These are phyloP conservation scores for Starmerella powellii DNA, from an alignment of 805 yeast species.

Conservation along the genomic window DNA sequence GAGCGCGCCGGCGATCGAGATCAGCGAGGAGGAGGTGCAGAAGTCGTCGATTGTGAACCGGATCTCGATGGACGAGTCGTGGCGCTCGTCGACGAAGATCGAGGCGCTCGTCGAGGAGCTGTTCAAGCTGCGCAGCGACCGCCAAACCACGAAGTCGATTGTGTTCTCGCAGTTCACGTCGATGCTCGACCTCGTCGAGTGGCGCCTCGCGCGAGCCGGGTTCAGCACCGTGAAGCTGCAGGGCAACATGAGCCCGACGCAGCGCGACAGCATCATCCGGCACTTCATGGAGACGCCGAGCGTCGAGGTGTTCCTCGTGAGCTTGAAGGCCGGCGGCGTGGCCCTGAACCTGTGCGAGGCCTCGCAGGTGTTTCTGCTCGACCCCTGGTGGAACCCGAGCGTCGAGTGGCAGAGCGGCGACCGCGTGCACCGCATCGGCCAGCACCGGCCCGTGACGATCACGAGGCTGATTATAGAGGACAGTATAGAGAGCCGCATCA, in stretches of 20 bases:
- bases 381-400: slow-evolving; percentile 99
- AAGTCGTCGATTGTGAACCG: slow-evolving; percentile 69
- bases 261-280: slow-evolving; percentile 80
- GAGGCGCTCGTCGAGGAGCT: slow-evolving; percentile 93
- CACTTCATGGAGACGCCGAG: slow-evolving; percentile 85
- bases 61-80: slow-evolving; percentile 66
- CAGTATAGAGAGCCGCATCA: slow-evolving; percentile 89
- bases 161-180: slow-evolving; percentile 96
- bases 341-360: slow-evolving; percentile 95
- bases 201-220: slow-evolving; percentile 92
- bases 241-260: slow-evolving; percentile 95
- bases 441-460: slow-evolving; percentile 82
- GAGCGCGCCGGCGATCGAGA: slow-evolving; percentile 64
- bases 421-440: slow-evolving; percentile 96
- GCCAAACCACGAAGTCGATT: slow-evolving; percentile 83
- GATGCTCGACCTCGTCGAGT: slow-evolving; percentile 90
- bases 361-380: slow-evolving; percentile 86
- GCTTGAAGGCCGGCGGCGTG: slow-evolving; percentile 97
- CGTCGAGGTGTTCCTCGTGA: slow-evolving; percentile 88
- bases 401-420: slow-evolving; percentile 98
- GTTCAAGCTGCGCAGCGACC: slow-evolving; percentile 72
- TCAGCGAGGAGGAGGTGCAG: slow-evolving; percentile 39
- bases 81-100: slow-evolving; percentile 93
- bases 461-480: slow-evolving; percentile 91
- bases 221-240: slow-evolving; percentile 87